Evolutionary conservation across 1,139 yeast species (phyloP), one percentile per base, ranked within the genome.

Genomic region (Yamadazyma epiphylla): DNA sequence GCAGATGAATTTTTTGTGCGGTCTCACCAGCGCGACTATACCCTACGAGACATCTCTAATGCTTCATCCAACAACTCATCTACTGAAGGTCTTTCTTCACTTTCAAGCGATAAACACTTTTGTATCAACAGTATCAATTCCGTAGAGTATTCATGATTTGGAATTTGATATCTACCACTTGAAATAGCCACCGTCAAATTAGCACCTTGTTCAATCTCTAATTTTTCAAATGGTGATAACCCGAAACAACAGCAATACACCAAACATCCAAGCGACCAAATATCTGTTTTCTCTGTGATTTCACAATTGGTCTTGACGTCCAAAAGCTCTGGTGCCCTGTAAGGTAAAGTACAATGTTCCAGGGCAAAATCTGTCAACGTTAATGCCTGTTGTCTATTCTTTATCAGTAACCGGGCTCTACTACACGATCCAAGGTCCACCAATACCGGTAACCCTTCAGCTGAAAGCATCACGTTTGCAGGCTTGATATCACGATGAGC

Each of bases 401-500:
- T 61, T 1, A 84, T 64, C 1, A 58, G 48, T 4, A 75, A 49
- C 3, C 83, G 62, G 0, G 95, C 94, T 33, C 67, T 70, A 3
- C 80, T 59, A 48, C 91, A 80, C 9, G 94, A 81, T 3, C 96
- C 96, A 34, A 89, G 61, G 48, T 89, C 96, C 46, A 86, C 82
- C 31, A 89, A 63, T 2, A 88, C 88, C 0, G 95, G 94, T 6
- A 74, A 54, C 1, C 87, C 87, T 36, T 78, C 80, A 15, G 78
- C 74, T 1, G 84, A 72, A 7, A 88, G 59, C 91, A 88, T 82
- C 14, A 88, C 76, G 49, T 87, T 88, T 1, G 91, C 94, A 0
- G 96, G 96, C 46, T 87, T 88, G 33, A 89, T 59, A 51, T 88
- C 96, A 37, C 88, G 64, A 53, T 88, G 96, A 0, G 95, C 94